Base-by-base conservation (phyloP, 306 rosid genomes). In the Oemleria cerasiformis region DNA sequence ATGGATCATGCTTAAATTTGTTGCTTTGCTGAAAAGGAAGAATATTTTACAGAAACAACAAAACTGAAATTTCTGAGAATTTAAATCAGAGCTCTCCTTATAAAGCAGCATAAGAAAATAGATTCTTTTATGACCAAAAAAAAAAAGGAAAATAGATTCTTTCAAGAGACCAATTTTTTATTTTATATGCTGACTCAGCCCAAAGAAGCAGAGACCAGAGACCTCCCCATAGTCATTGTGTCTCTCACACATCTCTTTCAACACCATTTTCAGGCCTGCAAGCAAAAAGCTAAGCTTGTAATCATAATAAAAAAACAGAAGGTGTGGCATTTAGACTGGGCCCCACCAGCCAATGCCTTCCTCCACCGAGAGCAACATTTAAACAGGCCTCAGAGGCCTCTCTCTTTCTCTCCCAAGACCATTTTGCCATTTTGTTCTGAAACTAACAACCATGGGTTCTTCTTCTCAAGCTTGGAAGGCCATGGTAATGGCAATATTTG, bases 251-350 rank as follows among this genome's bases (percentile, higher is more conserved):
- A 81, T 85, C 86, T 77, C 78, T 79, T 83, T 88, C 88, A 83
- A 34, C 83, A 71, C 82, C 86, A 65, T 68, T 84, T 79, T 78
- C 83, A 76, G 80, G 86, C 84, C 87, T 86, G 89, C 88, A 79
- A 80, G 71, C 56, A 34, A 72, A 86, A 88, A 79, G 85, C 64
- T 47, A 80, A 50, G 70, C 58, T 70, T 70, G 89, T 75, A 82
- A 86, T 88, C 60, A 88, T 84, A 78, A 19, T 64, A 68, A 71
- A 80, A 73, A 73, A 69, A 30, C 36, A 30, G 63, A 73, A 65
- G 42, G 42, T 55, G 66, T 11, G 61, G 9, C 56, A 17, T 7
- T 30, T 30, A 30, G 36, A 30, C 36, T 30, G 36, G 36, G 36
- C 36, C 3, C 36, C 36, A 30, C 36, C 36, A 30, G 3, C 36